phyloP scores from a whole-genome alignment of 2,329 filamentous ascomycete species.

The Eutypella sp. region DNA sequence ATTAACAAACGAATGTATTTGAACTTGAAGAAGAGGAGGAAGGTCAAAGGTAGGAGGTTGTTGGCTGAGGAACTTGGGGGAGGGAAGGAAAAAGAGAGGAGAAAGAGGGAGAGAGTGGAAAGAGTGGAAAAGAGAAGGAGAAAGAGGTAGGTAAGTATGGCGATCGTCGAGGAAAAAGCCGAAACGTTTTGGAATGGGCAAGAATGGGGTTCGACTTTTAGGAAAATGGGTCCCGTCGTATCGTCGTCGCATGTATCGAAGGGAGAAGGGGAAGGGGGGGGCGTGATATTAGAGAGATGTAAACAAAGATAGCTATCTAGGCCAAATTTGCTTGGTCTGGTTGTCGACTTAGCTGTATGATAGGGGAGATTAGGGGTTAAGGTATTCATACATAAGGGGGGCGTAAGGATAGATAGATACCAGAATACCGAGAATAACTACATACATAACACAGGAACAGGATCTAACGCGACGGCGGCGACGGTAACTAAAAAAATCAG shows the following conservation, averaged over 20 bases:
- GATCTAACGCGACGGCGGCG: not conserved
- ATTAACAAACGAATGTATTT: conserved; percentile 35
- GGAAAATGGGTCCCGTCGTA: conserved; percentile 23
- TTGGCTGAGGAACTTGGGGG: too few species aligned
- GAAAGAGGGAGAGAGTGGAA: conserved; percentile 17
- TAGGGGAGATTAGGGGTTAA: too few species aligned
- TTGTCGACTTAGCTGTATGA: too few species aligned
- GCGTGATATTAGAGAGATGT: conserved; percentile 5
- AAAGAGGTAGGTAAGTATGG: too few species aligned
- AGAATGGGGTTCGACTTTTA: conserved; percentile 19
- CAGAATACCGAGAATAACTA: too few species aligned
- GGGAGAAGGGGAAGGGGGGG: conserved; percentile 15
- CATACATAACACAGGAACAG: too few species aligned
- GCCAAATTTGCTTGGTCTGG: too few species aligned
- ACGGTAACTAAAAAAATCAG: not conserved
- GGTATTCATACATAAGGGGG: too few species aligned
- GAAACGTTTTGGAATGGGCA: conserved; percentile 30
- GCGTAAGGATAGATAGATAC: too few species aligned
- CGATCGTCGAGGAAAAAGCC: conserved; percentile 30
- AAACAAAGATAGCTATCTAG: too few species aligned
- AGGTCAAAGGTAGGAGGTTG: too few species aligned
- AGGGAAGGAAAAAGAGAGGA: conserved; percentile 5
- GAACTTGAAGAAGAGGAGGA: conserved; percentile 25
- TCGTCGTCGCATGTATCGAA: too few species aligned
- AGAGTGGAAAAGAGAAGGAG: conserved; percentile 21